A percentile compares a stretch with the other conserved stretches of the same genome.
phyloP scores from a whole-genome alignment of 441 rosid genomes.

The Dalechampia spathulata region DNA sequence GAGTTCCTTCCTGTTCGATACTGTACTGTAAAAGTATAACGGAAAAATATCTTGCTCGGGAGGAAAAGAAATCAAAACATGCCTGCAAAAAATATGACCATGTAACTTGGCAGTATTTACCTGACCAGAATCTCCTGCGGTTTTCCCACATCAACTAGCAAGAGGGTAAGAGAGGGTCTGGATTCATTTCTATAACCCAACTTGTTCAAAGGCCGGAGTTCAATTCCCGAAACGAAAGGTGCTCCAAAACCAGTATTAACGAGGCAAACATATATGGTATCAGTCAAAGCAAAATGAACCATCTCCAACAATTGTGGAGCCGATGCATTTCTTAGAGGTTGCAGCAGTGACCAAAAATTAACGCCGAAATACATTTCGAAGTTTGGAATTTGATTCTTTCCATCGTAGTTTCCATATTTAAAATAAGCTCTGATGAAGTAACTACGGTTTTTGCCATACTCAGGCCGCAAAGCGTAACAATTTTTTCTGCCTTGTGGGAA shows the following conservation, averaged over 20 bases:
- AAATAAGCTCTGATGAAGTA: conserved; percentile 14
- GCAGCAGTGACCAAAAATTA: conserved; percentile 5
- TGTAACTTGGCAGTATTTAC: not conserved
- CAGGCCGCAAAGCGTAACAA: conserved; percentile 21
- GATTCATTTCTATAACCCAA: conserved; percentile 1
- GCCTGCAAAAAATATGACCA: too few relatives aligned
- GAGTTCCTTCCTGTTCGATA: too few relatives aligned
- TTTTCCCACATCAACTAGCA: conserved; percentile 2
- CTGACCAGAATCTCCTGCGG: not conserved
- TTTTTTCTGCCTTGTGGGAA: conserved; percentile 26
- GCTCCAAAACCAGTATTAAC: conserved; percentile 13
- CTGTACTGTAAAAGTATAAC: too few relatives aligned
- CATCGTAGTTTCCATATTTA: conserved; percentile 25
- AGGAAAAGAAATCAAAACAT: too few relatives aligned
- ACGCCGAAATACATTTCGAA: conserved; percentile 22
- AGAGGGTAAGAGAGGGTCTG: not conserved
- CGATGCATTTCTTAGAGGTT: accelerated
- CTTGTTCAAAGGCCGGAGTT: conserved; percentile 11
- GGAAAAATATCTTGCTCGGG: too few relatives aligned
- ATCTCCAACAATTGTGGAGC: accelerated
- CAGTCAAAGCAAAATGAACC: conserved; percentile 3
- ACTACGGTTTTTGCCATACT: conserved; percentile 9
- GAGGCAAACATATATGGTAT: conserved; percentile 16
- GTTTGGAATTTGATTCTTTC: conserved; percentile 4
- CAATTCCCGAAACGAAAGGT: conserved; percentile 19